Evolutionary conservation across 2,329 filamentous ascomycete genomes (phyloP).

Genomic region (Paraphaeosphaeria sporulosa): DNA sequence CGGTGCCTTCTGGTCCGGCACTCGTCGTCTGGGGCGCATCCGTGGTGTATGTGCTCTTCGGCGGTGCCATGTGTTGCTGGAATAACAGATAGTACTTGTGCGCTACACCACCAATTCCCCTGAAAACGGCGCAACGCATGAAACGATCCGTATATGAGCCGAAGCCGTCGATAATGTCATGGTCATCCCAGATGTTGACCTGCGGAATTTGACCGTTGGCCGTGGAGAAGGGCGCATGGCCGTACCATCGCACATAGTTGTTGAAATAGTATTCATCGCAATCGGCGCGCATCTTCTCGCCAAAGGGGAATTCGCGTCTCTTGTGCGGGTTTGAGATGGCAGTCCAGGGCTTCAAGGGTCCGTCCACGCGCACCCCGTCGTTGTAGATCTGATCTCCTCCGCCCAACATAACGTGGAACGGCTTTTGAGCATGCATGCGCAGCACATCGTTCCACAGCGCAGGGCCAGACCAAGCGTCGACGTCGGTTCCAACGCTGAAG

Average conservation of each 20-base stretch:
- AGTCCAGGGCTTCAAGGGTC: constrained; percentile 75
- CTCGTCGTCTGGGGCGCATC: constrained; percentile 66
- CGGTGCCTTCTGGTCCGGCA: constrained; percentile 58
- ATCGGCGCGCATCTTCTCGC: constrained; percentile 66
- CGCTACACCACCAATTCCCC: constrained; percentile 68
- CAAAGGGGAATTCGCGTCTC: constrained; percentile 67
- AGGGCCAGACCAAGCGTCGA: constrained; percentile 67
- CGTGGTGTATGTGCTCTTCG: constrained; percentile 84
- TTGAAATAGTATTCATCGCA: constrained; percentile 70
- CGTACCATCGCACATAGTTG: constrained; percentile 73
- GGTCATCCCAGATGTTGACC: constrained; percentile 72
- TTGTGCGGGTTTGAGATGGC: constrained; percentile 67
- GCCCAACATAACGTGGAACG: constrained; percentile 78
- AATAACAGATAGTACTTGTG: constrained; percentile 71
- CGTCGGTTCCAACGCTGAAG: constrained; percentile 71
- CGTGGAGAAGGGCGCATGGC: constrained; percentile 67
- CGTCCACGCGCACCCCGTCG: constrained; percentile 81
- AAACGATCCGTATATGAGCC: constrained; percentile 72
- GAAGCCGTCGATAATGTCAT: constrained; percentile 73
- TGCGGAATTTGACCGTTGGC: constrained; percentile 70
- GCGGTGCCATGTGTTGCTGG: constrained; percentile 82
- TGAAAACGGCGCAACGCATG: constrained; percentile 71
- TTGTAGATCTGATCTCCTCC: constrained; percentile 88
- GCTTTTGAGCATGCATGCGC: constrained; percentile 64
- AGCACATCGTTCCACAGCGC: constrained; percentile 71